Conservation (phyloP, 352 stramenopile genomes). For the Phytophthora crassamura region DNA sequence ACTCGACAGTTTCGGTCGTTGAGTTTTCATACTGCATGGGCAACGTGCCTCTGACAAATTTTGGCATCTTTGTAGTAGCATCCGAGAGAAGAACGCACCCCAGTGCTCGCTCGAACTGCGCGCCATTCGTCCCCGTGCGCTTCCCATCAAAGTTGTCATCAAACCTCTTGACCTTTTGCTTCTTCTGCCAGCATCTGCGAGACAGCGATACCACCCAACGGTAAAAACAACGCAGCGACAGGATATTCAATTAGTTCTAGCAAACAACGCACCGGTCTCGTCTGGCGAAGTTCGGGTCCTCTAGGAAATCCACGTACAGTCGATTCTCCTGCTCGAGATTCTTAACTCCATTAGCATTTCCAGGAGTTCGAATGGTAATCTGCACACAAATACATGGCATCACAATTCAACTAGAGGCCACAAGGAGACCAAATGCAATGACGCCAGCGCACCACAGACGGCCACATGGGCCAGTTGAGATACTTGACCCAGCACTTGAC, state of each 20-base stretch:
- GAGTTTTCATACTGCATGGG: slow-evolving; percentile 31
- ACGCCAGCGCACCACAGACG: slow-evolving; percentile 49
- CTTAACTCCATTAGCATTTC: slow-evolving; percentile 38
- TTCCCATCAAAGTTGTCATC: slow-evolving; percentile 36
- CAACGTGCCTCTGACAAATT: slow-evolving; percentile 33
- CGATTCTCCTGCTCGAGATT: slow-evolving; percentile 47
- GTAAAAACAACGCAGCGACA: no score
- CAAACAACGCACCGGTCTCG: slow-evolving; percentile 36
- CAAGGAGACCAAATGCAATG: neutral
- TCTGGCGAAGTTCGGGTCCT: slow-evolving; percentile 44
- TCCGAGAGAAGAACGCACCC: slow-evolving; percentile 30
- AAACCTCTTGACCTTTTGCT: slow-evolving; percentile 26
- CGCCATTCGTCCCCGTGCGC: slow-evolving; percentile 38
- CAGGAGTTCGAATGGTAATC: slow-evolving; percentile 68
- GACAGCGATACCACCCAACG: neutral
- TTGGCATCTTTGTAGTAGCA: slow-evolving; percentile 39
- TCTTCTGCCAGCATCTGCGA: slow-evolving; percentile 39
- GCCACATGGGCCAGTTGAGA: slow-evolving; percentile 79
- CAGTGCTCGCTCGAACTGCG: slow-evolving; percentile 38
- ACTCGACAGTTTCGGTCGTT: slow-evolving; percentile 25
- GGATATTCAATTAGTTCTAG: no score
- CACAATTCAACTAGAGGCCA: neutral
- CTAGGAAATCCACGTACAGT: slow-evolving; percentile 67
- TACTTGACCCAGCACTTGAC: slow-evolving; percentile 86
- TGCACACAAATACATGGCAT: slow-evolving; percentile 16